phyloP scores from a whole-genome alignment of 306 rosid species.

The Prunus armeniaca region DNA sequence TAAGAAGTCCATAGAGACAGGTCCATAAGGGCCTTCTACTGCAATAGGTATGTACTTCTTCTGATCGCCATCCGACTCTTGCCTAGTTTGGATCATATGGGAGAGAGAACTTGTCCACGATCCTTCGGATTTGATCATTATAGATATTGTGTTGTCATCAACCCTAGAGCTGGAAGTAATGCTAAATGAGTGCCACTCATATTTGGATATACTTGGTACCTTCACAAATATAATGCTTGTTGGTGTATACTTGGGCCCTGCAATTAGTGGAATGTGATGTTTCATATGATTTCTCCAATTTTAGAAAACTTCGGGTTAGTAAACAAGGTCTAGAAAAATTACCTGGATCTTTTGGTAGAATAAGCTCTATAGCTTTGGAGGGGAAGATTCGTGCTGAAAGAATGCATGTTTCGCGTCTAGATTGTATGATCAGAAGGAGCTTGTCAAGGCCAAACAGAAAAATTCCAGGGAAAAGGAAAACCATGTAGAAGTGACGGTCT shows the following conservation, averaged over 20 bases:
- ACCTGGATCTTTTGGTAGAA: slow-evolving; percentile 80
- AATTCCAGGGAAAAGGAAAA: slow-evolving; percentile 74
- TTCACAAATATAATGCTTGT: slow-evolving; percentile 77
- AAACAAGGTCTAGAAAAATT: not conserved
- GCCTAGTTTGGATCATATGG: too few relatives aligned
- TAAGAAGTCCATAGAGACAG: slow-evolving; percentile 56
- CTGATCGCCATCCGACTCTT: too few relatives aligned
- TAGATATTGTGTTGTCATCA: too few relatives aligned
- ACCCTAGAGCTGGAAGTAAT: too few relatives aligned
- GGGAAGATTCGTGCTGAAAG: slow-evolving; percentile 61
- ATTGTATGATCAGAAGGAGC: slow-evolving; percentile 67
- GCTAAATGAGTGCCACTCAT: too few relatives aligned
- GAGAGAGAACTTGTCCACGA: too few relatives aligned
- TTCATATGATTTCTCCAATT: not conserved
- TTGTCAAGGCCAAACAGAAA: slow-evolving; percentile 83
- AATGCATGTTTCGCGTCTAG: slow-evolving; percentile 66
- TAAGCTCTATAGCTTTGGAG: slow-evolving; percentile 59
- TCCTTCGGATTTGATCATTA: too few relatives aligned
- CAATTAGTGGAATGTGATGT: slow-evolving; percentile 20
- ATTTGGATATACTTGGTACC: too few relatives aligned
- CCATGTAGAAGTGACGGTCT: slow-evolving; percentile 77
- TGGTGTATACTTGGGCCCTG: slow-evolving; percentile 74
- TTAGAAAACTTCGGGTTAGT: not conserved
- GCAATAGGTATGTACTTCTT: slow-evolving; percentile 69
- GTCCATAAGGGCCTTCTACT: slow-evolving; percentile 93